Evolutionary conservation across 768 basidiomycete genomes (phyloP).

Genomic region (Lenzites betulinus): DNA sequence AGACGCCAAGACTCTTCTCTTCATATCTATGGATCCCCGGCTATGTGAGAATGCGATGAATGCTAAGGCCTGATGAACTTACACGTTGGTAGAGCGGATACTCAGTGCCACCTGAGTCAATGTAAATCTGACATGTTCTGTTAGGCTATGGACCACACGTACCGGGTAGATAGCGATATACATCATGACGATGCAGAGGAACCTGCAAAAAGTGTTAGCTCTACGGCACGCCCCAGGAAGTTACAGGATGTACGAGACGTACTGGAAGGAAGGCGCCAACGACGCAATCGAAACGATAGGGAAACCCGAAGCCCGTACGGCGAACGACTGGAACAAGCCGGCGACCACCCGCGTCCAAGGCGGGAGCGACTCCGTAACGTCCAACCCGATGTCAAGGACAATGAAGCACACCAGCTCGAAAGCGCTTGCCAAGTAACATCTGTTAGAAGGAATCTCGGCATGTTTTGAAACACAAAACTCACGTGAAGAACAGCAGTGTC

Average conservation of each 20-base stretch:
- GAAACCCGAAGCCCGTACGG: slow-evolving; percentile 55
- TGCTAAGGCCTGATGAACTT: slow-evolving; percentile 16
- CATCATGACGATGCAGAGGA: slow-evolving; percentile 81
- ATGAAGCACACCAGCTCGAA: slow-evolving; percentile 71
- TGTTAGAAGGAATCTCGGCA: background rate
- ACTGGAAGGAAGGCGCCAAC: slow-evolving; percentile 73
- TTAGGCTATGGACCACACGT: background rate
- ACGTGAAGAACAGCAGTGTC: slow-evolving; percentile 59
- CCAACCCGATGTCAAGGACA: slow-evolving; percentile 44
- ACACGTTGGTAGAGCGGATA: slow-evolving; percentile 70
- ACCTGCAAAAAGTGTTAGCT: slow-evolving; percentile 32
- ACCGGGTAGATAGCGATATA: slow-evolving; percentile 53
- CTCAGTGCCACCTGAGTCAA: slow-evolving; percentile 52
- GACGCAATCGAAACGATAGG: slow-evolving; percentile 47
- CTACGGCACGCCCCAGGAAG: background rate
- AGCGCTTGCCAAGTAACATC: slow-evolving; percentile 29
- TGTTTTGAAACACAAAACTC: slow-evolving; percentile 11
- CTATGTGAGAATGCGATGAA: background rate
- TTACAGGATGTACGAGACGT: slow-evolving; percentile 25
- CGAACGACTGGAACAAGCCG: slow-evolving; percentile 57
- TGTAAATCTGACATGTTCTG: background rate
- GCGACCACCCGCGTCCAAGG: slow-evolving; percentile 42
- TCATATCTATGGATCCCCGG: slow-evolving; percentile 51
- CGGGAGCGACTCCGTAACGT: slow-evolving; percentile 26
- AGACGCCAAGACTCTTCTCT: slow-evolving; percentile 70